Evolutionary conservation across 352 stramenopile species (phyloP), one percentile per base, ranked within the genome.

Genomic region (Pythium biforme): DNA sequence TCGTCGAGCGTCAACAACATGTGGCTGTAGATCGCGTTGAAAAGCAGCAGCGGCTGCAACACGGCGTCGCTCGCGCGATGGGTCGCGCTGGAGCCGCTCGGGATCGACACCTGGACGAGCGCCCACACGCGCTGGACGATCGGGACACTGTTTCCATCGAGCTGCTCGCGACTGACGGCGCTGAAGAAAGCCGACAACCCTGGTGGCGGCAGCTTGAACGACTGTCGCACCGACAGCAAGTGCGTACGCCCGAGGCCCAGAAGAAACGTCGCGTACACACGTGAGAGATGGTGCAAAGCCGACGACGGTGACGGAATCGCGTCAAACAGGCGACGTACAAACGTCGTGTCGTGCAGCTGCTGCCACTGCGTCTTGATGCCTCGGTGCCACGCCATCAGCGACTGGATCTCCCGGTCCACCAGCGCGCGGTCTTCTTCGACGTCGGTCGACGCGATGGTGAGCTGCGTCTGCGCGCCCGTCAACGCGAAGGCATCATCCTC

Each of bases 11-110:
- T 69, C 27, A 92, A 49, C 1, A 92, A 66, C 64, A 84, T 75
- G 66, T 89, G 80, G 54, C 78, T 88, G 52, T 81, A 90, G 39
- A 85, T 68, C 22, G 77, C 55, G 40, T 87, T 90, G 60, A 90
- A 89, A 4, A 89, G 45, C 1, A 92, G 27, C 20, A 92, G 68
- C 41, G 77, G 68, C 41, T 76, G 64, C 43, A 86, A 52, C 66
- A 77, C 57, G 34, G 25, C 39, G 39, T 67, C 53, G 25, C 34
- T 37, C 37, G 55, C 41, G 17, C 40, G 17, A 27, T 52, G 27
- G 37, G 37, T 20, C 39, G 52, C 45, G 29, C 23, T 67, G 60
- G 47, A 27, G 1, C 33, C 27, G 39, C 34, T 72, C 23, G 66
- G 37, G 29, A 62, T 60, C 4, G 47, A 69, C 49, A 26, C 27